Evolutionary conservation across 768 basidiomycete species (phyloP).

Genomic region (Chalciporus chontae): DNA sequence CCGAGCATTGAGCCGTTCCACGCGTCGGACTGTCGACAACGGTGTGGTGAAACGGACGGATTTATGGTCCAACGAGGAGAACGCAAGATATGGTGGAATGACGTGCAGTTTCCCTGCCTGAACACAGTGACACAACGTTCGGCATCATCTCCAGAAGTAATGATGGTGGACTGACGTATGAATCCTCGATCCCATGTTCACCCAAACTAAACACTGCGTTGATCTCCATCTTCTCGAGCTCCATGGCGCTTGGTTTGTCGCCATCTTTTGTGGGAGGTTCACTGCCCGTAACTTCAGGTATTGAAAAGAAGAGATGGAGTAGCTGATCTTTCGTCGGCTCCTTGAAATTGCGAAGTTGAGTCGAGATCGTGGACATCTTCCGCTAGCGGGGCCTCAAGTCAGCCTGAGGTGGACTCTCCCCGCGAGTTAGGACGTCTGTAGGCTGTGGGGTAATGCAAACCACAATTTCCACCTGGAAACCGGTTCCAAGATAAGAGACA

Average conservation of each 20-base stretch:
- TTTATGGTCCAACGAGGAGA: constrained; percentile 87
- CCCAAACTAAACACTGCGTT: constrained; percentile 83
- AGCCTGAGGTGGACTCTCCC: not conserved
- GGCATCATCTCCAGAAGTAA: not conserved
- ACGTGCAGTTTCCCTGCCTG: constrained; percentile 91
- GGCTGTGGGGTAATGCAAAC: not conserved
- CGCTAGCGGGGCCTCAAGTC: constrained; percentile 3
- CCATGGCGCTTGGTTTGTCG: constrained; percentile 31
- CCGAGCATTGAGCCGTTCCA: constrained; percentile 89
- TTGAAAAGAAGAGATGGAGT: constrained; percentile 82
- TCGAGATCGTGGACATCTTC: constrained; percentile 71
- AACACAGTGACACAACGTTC: not conserved
- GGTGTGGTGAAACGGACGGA: constrained; percentile 91
- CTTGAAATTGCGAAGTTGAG: constrained; percentile 87
- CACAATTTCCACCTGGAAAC: not conserved
- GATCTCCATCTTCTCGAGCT: constrained; percentile 76
- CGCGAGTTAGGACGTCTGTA: not conserved
- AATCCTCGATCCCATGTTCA: constrained; percentile 79
- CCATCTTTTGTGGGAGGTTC: constrained; percentile 17
- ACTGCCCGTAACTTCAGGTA: constrained; percentile 44
- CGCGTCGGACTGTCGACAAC: constrained; percentile 86
- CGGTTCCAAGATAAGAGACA: constrained; percentile 2
- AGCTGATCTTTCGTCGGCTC: constrained; percentile 89
- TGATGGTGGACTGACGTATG: constrained; percentile 66
- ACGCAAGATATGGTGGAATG: constrained; percentile 85